Percentiles rank a stretch among this genome's conserved stretches.
phyloP scores from a whole-genome alignment of 306 rosid genomes.

The Quercus robur region DNA sequence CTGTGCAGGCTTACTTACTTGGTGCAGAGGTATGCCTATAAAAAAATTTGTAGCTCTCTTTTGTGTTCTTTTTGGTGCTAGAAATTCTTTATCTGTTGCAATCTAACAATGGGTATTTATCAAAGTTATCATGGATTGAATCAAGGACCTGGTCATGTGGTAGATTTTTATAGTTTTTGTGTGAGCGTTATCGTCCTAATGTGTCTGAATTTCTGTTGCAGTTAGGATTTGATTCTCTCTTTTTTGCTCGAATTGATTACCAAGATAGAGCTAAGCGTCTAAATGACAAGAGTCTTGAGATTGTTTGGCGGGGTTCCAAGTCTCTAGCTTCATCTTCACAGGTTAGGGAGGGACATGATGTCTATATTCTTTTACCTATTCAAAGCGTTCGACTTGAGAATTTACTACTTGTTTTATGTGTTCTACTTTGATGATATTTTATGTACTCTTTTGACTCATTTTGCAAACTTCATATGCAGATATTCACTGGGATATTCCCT shows the following conservation, averaged over 20 bases:
- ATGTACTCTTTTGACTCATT: constrained; percentile 3
- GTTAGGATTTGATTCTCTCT: constrained; percentile 81
- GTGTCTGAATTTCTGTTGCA: constrained; percentile 40
- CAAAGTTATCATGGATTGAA: not conserved
- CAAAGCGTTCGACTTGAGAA: not conserved
- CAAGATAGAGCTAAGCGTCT: constrained; percentile 77
- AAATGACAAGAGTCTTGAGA: constrained; percentile 67
- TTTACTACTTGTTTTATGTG: not conserved
- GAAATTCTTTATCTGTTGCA: constrained; percentile 5
- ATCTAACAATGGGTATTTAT: not conserved
- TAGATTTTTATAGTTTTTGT: not conserved
- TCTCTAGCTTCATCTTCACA: constrained; percentile 72
- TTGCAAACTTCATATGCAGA: constrained; percentile 41
- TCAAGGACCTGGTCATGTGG: not conserved
- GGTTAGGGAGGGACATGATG: constrained; percentile 40
- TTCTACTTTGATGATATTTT: constrained; percentile 5
- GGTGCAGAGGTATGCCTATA: constrained; percentile 65
- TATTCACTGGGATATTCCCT: constrained; percentile 78
- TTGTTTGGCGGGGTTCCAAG: constrained; percentile 78
- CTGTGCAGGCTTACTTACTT: constrained; percentile 83
- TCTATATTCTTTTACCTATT: not conserved
- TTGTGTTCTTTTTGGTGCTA: not conserved
- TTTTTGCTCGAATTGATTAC: constrained; percentile 80
- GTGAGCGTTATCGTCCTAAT: not conserved
- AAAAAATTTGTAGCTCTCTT: not conserved